Evolutionary conservation across 345 rosid species (phyloP).

Genomic region (Punica granatum): DNA sequence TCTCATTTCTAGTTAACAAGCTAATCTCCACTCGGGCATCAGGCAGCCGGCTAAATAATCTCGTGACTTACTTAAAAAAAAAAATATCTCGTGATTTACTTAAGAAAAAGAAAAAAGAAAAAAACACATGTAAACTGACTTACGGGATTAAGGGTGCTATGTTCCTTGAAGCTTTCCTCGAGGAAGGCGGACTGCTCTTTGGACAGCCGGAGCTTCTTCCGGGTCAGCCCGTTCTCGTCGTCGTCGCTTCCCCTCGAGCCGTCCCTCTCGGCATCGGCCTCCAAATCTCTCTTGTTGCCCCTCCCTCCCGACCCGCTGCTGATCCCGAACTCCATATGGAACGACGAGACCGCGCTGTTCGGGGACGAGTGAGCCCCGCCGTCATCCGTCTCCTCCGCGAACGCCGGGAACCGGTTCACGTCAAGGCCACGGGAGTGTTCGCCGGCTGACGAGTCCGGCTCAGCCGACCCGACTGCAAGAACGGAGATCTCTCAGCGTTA

Average conservation of each 20-base stretch:
- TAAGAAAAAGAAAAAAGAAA: not conserved
- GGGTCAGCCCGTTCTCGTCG: conserved; percentile 76
- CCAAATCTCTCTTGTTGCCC: conserved; percentile 41
- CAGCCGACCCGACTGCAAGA: no score
- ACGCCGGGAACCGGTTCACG: conserved; percentile 36
- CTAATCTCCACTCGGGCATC: no score
- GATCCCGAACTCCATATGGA: conserved; percentile 71
- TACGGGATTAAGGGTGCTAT: conserved; percentile 92
- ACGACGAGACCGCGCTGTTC: conserved; percentile 73
- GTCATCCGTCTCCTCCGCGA: conserved; percentile 32
- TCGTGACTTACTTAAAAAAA: no score
- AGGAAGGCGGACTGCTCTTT: conserved; percentile 96
- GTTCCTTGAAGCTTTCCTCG: conserved; percentile 95
- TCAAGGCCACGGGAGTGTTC: conserved; percentile 32
- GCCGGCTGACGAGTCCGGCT: conserved; percentile 31
- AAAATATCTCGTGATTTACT: no score
- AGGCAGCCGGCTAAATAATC: no score
- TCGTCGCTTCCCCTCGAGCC: conserved; percentile 75
- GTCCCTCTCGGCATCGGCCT: conserved; percentile 41
- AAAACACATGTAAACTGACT: conserved; percentile 23
- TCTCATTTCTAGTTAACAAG: no score
- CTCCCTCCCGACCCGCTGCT: conserved; percentile 32
- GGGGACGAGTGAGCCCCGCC: conserved; percentile 60
- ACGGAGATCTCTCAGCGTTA: no score
- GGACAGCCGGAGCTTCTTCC: conserved; percentile 95